Conservation (phyloP, 139 green algal species). For the Ettlia oleoabundans region DNA sequence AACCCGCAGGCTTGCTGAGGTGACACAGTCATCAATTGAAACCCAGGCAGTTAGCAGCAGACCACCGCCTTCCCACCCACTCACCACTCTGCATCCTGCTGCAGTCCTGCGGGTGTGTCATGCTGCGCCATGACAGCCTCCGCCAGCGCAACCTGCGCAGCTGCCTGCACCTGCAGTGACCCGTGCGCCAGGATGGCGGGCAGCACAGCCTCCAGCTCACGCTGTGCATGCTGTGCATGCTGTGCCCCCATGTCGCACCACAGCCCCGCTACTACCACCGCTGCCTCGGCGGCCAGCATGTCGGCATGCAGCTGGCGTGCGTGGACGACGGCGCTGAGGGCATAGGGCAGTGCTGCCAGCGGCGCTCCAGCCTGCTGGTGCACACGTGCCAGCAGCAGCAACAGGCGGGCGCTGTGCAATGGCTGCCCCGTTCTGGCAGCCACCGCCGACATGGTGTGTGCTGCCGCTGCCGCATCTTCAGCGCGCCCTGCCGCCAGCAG, state of each 20-base stretch:
- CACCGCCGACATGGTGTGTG: slow-evolving; percentile 32
- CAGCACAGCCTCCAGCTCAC: slow-evolving; percentile 51
- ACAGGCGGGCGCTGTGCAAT: slow-evolving; percentile 39
- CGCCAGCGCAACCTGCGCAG: slow-evolving; percentile 54
- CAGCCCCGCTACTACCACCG: slow-evolving; percentile 40
- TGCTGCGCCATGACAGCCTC: slow-evolving; percentile 46
- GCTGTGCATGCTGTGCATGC: slow-evolving; percentile 34
- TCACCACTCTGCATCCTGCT: slow-evolving; percentile 17
- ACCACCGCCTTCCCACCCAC: neutral
- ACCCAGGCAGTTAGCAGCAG: neutral
- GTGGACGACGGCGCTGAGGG: slow-evolving; percentile 43
- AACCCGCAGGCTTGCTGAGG: too few relatives aligned
- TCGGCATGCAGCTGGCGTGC: slow-evolving; percentile 46
- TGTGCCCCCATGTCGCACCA: slow-evolving; percentile 34
- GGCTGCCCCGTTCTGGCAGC: slow-evolving; percentile 34
- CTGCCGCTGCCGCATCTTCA: slow-evolving; percentile 30
- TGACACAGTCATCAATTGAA: too few relatives aligned
- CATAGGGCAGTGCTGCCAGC: slow-evolving; percentile 54
- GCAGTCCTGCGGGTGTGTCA: slow-evolving; percentile 13
- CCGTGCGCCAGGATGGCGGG: slow-evolving; percentile 59
- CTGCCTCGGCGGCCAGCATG: slow-evolving; percentile 55
- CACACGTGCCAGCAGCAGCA: slow-evolving; percentile 61
- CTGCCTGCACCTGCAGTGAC: slow-evolving; percentile 26
- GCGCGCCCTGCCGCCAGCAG: slow-evolving; percentile 7
- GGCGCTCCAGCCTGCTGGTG: slow-evolving; percentile 49